A percentile compares a stretch with the other conserved stretches of the same genome.
These are phyloP conservation scores for Fonsecaea multimorphosa DNA, from an alignment of 2,329 filamentous ascomycete genomes.

Conservation along the genomic window DNA sequence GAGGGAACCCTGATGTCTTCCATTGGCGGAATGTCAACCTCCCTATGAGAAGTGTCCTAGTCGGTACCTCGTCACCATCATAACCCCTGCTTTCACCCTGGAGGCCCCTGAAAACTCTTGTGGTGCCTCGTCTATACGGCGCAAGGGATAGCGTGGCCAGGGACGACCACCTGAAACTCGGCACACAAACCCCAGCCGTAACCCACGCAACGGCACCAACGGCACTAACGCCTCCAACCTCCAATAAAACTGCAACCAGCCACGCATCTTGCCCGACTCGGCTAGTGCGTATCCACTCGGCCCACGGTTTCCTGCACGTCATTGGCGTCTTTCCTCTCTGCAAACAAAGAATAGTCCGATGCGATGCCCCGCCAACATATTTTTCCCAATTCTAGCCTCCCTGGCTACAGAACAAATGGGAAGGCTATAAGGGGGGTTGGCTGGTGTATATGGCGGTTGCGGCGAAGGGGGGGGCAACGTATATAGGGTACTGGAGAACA, in stretches of 20 bases:
- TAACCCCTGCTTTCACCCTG: not conserved
- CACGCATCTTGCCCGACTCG: not conserved
- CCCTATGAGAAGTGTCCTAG: not conserved
- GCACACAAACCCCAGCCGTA: conserved; percentile 9
- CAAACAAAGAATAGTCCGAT: conserved; percentile 4
- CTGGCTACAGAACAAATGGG: conserved; percentile 38
- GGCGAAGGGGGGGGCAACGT: conserved; percentile 10
- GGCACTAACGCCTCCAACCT: conserved; percentile 9
- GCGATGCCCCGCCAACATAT: conserved; percentile 22
- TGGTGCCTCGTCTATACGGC: not conserved
- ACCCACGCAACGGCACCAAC: conserved; percentile 10
- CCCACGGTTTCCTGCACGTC: conserved; percentile 7
- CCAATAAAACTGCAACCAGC: conserved; percentile 15
- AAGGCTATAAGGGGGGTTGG: conserved; percentile 14
- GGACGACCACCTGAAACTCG: not conserved
- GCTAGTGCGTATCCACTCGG: not conserved
- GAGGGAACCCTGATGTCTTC: too few relatives aligned
- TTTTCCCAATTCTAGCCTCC: conserved; percentile 24
- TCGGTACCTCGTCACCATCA: not conserved
- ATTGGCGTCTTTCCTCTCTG: conserved; percentile 1
- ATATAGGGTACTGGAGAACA: not conserved
- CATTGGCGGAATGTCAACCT: too few relatives aligned
- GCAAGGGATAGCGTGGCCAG: not conserved
- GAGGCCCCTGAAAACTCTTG: not conserved
- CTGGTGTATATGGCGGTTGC: conserved; percentile 20